Base-by-base conservation (phyloP, 495 filamentous ascomycete genomes). In the Penicillium angulare region DNA sequence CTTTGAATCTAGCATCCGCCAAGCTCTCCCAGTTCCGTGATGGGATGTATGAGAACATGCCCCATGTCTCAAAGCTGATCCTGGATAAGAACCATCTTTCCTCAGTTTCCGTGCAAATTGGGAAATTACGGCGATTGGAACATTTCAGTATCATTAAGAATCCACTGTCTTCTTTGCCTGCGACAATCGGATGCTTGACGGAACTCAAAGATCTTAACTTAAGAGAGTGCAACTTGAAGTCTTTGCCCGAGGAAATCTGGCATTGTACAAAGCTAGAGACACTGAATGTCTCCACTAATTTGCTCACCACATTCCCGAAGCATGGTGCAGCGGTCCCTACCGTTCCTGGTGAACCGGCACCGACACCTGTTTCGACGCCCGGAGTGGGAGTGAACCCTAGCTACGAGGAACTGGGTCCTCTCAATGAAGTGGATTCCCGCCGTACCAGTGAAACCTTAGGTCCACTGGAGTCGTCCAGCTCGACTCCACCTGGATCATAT, bases 41-140 rank as follows among this genome's bases (percentile, higher is more conserved):
- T 57, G 82, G 84, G 33, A 78, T 92, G 12, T 97, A 95, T 63
- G 86, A 89, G 52, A 89, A 92, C 65, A 80, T 97, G 68, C 79
- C 87, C 16, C 92, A 89, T 61, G 65, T 97, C 40, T 86, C 89
- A 33, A 89, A 90, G 53, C 80, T 99, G 17, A 82, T 91, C 32
- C 76, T 99, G 16, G 92, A 97, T 65, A 90, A 90, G 61, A 99
- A 99, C 57, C 93, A 97, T 65, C 91, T 97, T 54, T 88, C 91
- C 4, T 91, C 90, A 2, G 75, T 97, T 26, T 91, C 91, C 0
- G 75, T 78, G 42, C 84, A 92, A 42, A 87, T 97, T 52, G 90
- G 92, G 22, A 89, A 86, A 54, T 75, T 99, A 27, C 80, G 81
- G 50, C 88, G 81, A 52, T 77, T 99, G 22, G 91, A 97, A 53